Base-by-base conservation (phyloP, 306 rosid species). In the Potentilla sterilis region DNA sequence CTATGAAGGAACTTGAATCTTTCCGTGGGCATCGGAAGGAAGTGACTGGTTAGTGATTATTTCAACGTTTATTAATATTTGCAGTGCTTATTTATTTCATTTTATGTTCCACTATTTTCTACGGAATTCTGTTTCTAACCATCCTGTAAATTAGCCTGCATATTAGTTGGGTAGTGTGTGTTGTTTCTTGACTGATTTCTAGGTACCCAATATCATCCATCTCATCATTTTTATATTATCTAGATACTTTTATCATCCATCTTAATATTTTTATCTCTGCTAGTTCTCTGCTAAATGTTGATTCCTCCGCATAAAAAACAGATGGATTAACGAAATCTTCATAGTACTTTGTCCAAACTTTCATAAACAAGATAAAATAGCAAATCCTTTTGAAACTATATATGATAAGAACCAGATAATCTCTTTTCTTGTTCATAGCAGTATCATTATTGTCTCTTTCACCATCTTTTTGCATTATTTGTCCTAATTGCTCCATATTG, bases 1-100 rank as follows among this genome's bases (percentile, higher is more conserved):
- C 97, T 75, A 95, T 95, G 99, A 95, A 95, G 86, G 99, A 95
- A 83, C 99, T 95, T 82, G 96, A 90, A 83, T 95, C 99, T 49
- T 95, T 92, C 76, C 99, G 99, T 49, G 99, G 99, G 64, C 97
- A 95, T 86, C 85, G 92, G 70, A 95, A 95, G 84, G 99, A 95
- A 78, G 99, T 95, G 80, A 95, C 97, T 48, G 77, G 99, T 95
- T 79, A 80, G 86, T 88, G 80, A 78, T 41, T 62, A 22, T 21
- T 8, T 55, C 5, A 2, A 46, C 11, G 40, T 32, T 13, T 32
- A 41, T 4, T 32, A 6, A 32, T 61, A 0, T 61, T 14, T 58
- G 9, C 14, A 10, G 14, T 8, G 7, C n/a, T 55, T 57, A 22
- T 57, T 22, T 58, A 4, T 9, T 57, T 32, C 28, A 2, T 22